Evolutionary conservation across 345 rosid species (phyloP).

Genomic region (Syzygium aqueum): DNA sequence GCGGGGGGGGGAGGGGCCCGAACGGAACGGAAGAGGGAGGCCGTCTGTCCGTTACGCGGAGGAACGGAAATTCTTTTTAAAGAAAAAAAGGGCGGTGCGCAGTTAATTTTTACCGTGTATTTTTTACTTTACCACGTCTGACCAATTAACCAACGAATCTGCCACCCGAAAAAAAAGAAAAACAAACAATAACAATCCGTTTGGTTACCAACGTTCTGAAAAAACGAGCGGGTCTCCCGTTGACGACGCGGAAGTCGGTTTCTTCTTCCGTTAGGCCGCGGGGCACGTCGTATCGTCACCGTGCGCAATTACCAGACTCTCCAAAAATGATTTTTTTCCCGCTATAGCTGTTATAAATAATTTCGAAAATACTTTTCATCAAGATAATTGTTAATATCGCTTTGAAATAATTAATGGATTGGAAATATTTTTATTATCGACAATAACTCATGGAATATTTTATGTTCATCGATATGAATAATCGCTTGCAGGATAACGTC

Average conservation of each 20-base stretch:
- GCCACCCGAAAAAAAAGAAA: too few species aligned
- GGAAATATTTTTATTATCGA: neutral
- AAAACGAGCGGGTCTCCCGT: neutral
- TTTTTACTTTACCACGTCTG: too few species aligned
- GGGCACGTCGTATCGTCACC: neutral
- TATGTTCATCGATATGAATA: accelerated
- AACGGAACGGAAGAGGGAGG: neutral
- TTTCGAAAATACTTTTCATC: too few species aligned
- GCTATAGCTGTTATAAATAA: too few species aligned
- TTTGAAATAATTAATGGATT: neutral
- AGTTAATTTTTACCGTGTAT: too few species aligned
- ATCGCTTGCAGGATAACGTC: neutral
- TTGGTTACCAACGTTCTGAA: too few species aligned
- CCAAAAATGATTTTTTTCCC: neutral
- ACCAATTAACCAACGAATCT: too few species aligned
- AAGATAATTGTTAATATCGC: neutral
- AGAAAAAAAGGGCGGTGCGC: neutral
- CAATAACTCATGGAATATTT: neutral
- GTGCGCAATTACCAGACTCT: neutral
- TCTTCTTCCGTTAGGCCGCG: too few species aligned
- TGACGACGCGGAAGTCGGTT: neutral
- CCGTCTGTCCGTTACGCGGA: too few species aligned
- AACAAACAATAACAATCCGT: too few species aligned
- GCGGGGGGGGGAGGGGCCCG: neutral
- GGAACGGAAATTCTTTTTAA: neutral